A percentile compares a stretch with the other conserved stretches of the same genome.
These are phyloP conservation scores for Amylocarpus encephaloides DNA, from an alignment of 2,329 filamentous ascomycete species.

Conservation along the genomic window DNA sequence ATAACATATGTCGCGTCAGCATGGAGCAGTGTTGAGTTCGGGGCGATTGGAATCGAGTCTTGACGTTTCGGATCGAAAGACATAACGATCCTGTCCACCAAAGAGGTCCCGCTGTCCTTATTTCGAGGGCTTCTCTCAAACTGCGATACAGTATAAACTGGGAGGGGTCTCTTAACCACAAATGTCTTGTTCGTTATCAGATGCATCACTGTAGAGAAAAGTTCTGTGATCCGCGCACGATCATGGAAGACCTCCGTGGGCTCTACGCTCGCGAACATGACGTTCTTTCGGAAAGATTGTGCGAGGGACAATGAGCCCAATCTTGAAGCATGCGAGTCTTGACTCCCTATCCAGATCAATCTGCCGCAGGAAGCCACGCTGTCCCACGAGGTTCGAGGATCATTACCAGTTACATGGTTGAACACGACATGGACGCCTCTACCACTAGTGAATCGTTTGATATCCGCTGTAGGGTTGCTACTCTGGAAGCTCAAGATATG, in stretches of 20 bases:
- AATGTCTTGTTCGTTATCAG: no score
- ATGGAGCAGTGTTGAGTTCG: slow-evolving; percentile 1
- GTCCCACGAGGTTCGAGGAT: slow-evolving; percentile 37
- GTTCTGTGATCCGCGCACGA: background rate
- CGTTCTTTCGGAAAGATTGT: background rate
- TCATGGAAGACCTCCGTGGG: background rate
- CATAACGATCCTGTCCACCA: background rate
- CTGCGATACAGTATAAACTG: no score
- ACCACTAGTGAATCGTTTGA: slow-evolving; percentile 22
- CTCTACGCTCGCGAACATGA: slow-evolving; percentile 5
- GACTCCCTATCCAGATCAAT: slow-evolving; percentile 34
- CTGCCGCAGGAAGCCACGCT: slow-evolving; percentile 34
- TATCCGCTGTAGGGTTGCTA: slow-evolving; percentile 31
- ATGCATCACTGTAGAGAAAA: background rate
- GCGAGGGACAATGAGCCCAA: slow-evolving; percentile 16
- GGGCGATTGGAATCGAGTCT: background rate
- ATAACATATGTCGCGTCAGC: slow-evolving; percentile 17
- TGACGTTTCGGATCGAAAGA: no score
- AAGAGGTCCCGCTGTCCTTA: background rate
- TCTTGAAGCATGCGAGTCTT: slow-evolving; percentile 18
- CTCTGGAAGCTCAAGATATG: slow-evolving; percentile 37
- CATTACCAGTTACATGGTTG: slow-evolving; percentile 20
- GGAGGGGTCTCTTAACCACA: no score
- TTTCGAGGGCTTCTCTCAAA: no score
- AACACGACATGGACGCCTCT: slow-evolving; percentile 28